Conservation (phyloP, 2,329 filamentous ascomycete species). For the Penicillium sclerotigenum region DNA sequence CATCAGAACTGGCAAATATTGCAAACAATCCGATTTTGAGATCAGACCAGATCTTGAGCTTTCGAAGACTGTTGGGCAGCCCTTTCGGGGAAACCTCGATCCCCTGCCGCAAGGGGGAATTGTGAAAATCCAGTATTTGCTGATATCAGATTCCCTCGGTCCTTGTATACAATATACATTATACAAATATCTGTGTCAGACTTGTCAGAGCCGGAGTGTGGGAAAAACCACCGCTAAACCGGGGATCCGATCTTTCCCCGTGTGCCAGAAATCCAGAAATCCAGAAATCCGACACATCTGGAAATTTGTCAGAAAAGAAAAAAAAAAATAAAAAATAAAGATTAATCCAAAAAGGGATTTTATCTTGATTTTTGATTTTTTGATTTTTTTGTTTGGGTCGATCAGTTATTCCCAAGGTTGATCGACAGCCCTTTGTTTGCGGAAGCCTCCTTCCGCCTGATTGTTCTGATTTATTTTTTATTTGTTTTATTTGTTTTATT, state of each 20-base stretch:
- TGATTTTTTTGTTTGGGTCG: slow-evolving; percentile 4
- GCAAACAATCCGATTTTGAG: slow-evolving; percentile 14
- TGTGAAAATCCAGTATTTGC: background rate
- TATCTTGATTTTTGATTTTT: slow-evolving; percentile 3
- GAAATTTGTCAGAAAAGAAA: background rate
- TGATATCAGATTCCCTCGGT: background rate
- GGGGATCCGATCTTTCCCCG: slow-evolving; percentile 2
- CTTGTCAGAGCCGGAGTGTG: background rate
- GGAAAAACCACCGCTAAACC: background rate
- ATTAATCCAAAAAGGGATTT: background rate
- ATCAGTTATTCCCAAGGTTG: background rate
- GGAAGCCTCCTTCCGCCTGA: slow-evolving; percentile 6
- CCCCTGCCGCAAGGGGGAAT: slow-evolving; percentile 6
- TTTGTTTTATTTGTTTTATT: background rate
- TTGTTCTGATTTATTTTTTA: slow-evolving; percentile 4
- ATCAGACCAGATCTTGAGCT: background rate
- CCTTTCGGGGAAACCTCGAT: slow-evolving; percentile 4
- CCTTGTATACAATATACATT: background rate
- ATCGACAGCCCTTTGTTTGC: slow-evolving; percentile 1
- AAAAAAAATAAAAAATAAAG: background rate
- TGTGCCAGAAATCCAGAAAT: background rate
- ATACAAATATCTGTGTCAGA: background rate
- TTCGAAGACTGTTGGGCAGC: slow-evolving; percentile 1
- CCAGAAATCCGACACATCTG: background rate
- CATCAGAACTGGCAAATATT: background rate